Conservation (phyloP, 2,329 filamentous ascomycete genomes). For the Beauveria medogensis region DNA sequence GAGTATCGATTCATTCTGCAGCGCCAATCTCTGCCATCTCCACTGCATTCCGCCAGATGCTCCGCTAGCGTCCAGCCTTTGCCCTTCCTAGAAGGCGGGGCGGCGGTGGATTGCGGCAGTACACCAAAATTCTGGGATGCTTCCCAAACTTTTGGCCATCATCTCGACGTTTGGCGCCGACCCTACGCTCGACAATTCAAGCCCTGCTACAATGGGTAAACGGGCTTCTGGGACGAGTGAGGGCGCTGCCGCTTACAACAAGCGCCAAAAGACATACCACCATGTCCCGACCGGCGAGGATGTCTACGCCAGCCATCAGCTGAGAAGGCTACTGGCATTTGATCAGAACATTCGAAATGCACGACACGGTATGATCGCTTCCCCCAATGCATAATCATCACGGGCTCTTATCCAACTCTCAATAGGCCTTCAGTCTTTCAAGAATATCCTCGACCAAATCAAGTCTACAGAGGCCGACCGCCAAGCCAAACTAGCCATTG, state of each 20-base stretch:
- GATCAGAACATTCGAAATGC: slow-evolving; percentile 60
- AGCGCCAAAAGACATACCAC: slow-evolving; percentile 49
- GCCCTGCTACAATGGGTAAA: slow-evolving; percentile 34
- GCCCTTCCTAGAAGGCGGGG: slow-evolving; percentile 20
- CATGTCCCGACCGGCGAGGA: slow-evolving; percentile 53
- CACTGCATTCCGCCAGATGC: not conserved
- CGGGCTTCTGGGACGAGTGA: slow-evolving; percentile 32
- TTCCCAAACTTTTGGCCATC: slow-evolving; percentile 4
- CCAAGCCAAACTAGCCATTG: slow-evolving; percentile 42
- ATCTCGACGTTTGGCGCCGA: not conserved
- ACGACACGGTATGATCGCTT: slow-evolving; percentile 48
- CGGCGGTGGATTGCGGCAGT: slow-evolving; percentile 27
- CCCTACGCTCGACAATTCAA: not conserved
- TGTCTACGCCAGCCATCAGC: slow-evolving; percentile 55
- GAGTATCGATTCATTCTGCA: not conserved
- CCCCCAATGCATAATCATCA: not conserved
- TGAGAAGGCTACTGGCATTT: slow-evolving; percentile 61
- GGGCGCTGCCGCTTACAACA: slow-evolving; percentile 34
- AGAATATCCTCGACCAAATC: slow-evolving; percentile 61
- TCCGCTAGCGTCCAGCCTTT: not conserved
- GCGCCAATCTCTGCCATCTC: not conserved
- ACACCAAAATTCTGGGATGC: slow-evolving; percentile 26
- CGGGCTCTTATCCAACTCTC: not conserved
- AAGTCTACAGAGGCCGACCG: slow-evolving; percentile 38
- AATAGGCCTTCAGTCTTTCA: slow-evolving; percentile 59